phyloP scores from a whole-genome alignment of 2,329 filamentous ascomycete species.

The Taxawa tesnikishii region DNA sequence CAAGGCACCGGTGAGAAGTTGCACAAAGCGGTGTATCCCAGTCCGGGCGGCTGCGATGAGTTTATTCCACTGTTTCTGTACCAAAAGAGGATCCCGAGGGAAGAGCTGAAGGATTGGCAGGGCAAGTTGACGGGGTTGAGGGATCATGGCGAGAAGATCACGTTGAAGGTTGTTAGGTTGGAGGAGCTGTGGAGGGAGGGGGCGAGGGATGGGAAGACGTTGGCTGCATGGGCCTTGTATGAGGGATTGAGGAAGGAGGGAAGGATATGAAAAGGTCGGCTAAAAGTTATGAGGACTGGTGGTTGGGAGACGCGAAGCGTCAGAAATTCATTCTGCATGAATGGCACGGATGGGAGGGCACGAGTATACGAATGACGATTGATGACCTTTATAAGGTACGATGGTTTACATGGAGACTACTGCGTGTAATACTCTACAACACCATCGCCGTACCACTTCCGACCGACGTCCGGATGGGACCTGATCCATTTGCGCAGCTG shows the following conservation, averaged over 20 bases:
- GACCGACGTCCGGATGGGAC: constrained; percentile 21
- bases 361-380: no score
- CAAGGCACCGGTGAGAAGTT: constrained; percentile 22
- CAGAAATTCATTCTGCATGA: no score
- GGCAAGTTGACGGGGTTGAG: constrained; percentile 43
- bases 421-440: constrained; percentile 15
- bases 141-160: constrained; percentile 47
- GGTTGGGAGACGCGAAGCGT: no score
- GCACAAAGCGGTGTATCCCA: constrained; percentile 40
- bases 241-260: constrained; percentile 36
- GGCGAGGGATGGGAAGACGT: constrained; percentile 42
- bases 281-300: no score
- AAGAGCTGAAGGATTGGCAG: constrained; percentile 36
- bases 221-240: constrained; percentile 45
- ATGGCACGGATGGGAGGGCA: no score
- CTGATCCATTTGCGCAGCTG: constrained; percentile 24
- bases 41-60: constrained; percentile 45
- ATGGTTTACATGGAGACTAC: no score
- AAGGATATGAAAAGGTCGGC: constrained; percentile 28
- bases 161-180: constrained; percentile 40
- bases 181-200: constrained; percentile 41
- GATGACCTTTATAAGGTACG: no score
- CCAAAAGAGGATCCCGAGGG: constrained; percentile 37
- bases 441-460: constrained; percentile 23
- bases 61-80: constrained; percentile 45